Base-by-base conservation (phyloP, 1,284 basidiomycete species). In the Cryptococcus sp. region DNA sequence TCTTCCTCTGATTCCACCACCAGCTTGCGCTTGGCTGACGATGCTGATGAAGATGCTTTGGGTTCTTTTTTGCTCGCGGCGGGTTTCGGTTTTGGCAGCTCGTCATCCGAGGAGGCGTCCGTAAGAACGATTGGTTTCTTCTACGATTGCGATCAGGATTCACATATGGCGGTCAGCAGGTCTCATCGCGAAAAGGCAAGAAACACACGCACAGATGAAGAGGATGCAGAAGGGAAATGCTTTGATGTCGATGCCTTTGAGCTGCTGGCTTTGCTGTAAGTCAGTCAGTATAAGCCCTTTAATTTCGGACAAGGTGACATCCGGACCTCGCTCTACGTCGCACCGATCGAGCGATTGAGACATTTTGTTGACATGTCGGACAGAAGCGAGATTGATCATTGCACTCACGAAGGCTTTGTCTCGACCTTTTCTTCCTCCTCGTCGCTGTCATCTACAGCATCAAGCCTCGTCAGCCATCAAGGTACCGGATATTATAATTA, bases 361-460 rank as follows among this genome's bases (percentile, higher is more conserved):
- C 25, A 39, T 19, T 52, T 52, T 17, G 55, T 5, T 3, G n/a
- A n/a, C n/a, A n/a, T 5, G 26, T 3, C 8, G 45, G 47, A n/a
- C 2, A 37, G 29, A 34, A 34, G 29, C 29, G 29, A 34, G 29
- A 34, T 34, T 29, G 8, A 7, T 4, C 29, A 13, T 10, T 34
- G 8, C 13, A 61, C 65, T 60, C 51, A 64, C 63, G 57, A 45
- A 10, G 65, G 61, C 50, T 62, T 63, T 34, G 34, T 38, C 22
- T 68, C 62, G 3, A 58, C 47, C 2, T 41, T 46, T 22, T 59
- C 57, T 23, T 58, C 59, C 45, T 76, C 74, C 20, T 75, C 74
- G 41, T 75, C 73, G 52, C 73, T 75, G 52, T 74, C 73, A 41
- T 72, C 72, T 71, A 53, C 26, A 19, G 57, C 54, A 3, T 34